These are phyloP conservation scores for Zopfia rhizophila DNA, from an alignment of 2,329 filamentous ascomycete species.

Conservation along the genomic window DNA sequence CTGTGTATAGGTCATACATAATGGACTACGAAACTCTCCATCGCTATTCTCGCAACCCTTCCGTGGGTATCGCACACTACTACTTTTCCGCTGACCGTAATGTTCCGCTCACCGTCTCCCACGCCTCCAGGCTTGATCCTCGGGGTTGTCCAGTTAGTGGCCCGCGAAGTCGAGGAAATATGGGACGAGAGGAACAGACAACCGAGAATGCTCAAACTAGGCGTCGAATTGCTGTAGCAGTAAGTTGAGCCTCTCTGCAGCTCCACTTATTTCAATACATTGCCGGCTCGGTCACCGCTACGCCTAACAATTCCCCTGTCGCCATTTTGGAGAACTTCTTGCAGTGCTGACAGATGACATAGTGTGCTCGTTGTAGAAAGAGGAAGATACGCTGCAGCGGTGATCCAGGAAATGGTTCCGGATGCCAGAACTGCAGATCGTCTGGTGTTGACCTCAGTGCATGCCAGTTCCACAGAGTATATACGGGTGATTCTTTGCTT, in stretches of 20 bases:
- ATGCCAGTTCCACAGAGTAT: conserved; percentile 84
- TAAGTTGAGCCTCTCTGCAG: conserved; percentile 33
- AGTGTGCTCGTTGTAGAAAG: conserved; percentile 92
- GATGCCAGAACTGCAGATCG: conserved; percentile 85
- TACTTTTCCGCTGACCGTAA: conserved; percentile 40
- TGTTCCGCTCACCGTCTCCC: conserved; percentile 27
- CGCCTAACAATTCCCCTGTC: no score
- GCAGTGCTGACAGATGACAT: conserved; percentile 4
- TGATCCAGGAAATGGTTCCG: conserved; percentile 77
- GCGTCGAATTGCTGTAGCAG: conserved; percentile 61
- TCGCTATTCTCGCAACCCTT: conserved; percentile 14
- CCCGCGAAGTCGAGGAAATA: conserved; percentile 18
- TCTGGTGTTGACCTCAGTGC: conserved; percentile 70
- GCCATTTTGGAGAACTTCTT: no score
- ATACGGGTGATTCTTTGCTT: conserved; percentile 6
- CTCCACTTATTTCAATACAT: no score
- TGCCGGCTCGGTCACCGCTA: no score
- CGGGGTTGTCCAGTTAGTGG: conserved; percentile 35
- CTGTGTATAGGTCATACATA: conserved; percentile 16
- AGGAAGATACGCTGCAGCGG: conserved; percentile 96
- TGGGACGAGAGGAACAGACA: conserved; percentile 33
- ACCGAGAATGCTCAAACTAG: conserved; percentile 52
- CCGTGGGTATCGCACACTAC: conserved; percentile 27
- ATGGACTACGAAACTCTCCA: conserved; percentile 26
- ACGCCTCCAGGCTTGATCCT: conserved; percentile 33